These are phyloP conservation scores for Tricholoma sp. DNA, from an alignment of 768 basidiomycete genomes.

Conservation along the genomic window DNA sequence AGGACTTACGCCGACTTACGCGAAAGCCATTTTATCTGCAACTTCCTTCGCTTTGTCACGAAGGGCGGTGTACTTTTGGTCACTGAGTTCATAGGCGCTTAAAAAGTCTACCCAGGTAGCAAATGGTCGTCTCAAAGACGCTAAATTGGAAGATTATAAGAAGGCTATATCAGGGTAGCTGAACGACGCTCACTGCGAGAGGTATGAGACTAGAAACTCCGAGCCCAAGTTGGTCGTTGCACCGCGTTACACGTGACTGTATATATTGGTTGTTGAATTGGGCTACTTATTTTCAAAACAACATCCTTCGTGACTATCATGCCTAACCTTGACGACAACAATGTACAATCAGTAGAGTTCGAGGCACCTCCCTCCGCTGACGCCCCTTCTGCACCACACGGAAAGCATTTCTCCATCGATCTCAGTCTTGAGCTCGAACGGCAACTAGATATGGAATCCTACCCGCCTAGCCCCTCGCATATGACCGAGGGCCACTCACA, in stretches of 20 bases:
- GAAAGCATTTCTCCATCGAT: slow-evolving; percentile 61
- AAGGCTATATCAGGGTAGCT: too few relatives aligned
- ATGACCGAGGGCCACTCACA: slow-evolving; percentile 14
- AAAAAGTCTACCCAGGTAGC: slow-evolving; percentile 64
- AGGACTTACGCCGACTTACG: slow-evolving; percentile 46
- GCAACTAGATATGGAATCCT: slow-evolving; percentile 63
- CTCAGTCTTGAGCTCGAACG: slow-evolving; percentile 75
- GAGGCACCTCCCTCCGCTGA: slow-evolving; percentile 31
- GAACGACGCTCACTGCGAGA: too few relatives aligned
- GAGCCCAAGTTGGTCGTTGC: too few relatives aligned
- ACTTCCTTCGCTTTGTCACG: slow-evolving; percentile 57
- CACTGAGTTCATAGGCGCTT: slow-evolving; percentile 66
- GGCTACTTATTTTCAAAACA: slow-evolving; percentile 23
- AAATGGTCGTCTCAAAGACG: slow-evolving; percentile 64
- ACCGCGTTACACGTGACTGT: too few relatives aligned
- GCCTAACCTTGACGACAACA: slow-evolving; percentile 25
- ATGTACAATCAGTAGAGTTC: slow-evolving; percentile 32
- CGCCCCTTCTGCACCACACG: slow-evolving; percentile 14
- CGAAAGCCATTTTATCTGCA: slow-evolving; percentile 58
- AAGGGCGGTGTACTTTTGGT: slow-evolving; percentile 39
- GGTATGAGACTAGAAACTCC: too few relatives aligned
- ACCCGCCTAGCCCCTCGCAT: slow-evolving; percentile 40
- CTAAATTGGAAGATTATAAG: too few relatives aligned
- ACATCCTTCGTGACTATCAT: slow-evolving; percentile 17
- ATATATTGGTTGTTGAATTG: too few relatives aligned